Conservation (phyloP, 1,284 basidiomycete genomes). For the Malassezia obtusa region DNA sequence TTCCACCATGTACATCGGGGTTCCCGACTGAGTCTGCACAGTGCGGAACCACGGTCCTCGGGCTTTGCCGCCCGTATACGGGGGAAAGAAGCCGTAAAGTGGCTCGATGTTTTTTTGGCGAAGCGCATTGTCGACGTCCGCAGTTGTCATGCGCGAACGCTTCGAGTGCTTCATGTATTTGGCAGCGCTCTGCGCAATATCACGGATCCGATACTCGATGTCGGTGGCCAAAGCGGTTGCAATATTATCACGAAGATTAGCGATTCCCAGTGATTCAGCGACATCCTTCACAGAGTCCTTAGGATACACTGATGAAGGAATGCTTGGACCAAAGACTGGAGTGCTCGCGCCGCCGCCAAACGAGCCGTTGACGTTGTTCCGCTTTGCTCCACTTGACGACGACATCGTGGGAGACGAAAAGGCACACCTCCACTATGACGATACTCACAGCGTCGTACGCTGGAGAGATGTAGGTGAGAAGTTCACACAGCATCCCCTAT, state of each 20-base stretch:
- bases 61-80: conserved; percentile 13
- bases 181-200: conserved; percentile 87
- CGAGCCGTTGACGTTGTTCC: neutral
- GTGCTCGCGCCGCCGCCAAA: neutral
- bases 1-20: conserved; percentile 70
- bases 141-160: conserved; percentile 71
- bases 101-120: conserved; percentile 82
- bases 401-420: conserved; percentile 13
- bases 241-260: conserved; percentile 68
- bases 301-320: conserved; percentile 35
- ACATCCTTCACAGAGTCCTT: conserved; percentile 56
- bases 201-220: conserved; percentile 90
- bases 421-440: conserved; percentile 8
- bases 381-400: conserved; percentile 7
- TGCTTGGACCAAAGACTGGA: conserved; percentile 9
- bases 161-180: conserved; percentile 93
- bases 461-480: neutral
- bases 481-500: neutral
- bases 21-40: conserved; percentile 47
- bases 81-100: conserved; percentile 23
- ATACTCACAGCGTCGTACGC: neutral
- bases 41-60: conserved; percentile 42
- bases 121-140: conserved; percentile 86
- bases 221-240: conserved; percentile 82
- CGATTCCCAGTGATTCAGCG: conserved; percentile 75